phyloP scores from a whole-genome alignment of 768 basidiomycete species.

The Mycena maculata region DNA sequence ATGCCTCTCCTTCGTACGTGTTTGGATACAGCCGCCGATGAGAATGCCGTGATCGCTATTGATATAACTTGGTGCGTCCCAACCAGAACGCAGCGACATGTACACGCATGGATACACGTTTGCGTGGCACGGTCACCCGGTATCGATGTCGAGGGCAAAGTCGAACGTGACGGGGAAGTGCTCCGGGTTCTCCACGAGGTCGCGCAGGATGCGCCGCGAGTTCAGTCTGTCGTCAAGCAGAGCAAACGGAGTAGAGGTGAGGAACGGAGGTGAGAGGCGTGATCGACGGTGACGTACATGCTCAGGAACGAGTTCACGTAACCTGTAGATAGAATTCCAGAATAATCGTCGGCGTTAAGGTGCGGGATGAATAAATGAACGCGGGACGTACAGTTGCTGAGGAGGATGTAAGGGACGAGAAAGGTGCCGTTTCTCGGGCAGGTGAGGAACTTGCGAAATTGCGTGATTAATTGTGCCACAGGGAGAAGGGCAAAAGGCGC shows the following conservation, averaged over 20 bases:
- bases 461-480: not conserved
- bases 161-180: slow-evolving; percentile 33
- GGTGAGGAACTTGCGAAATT: slow-evolving; percentile 44
- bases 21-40: slow-evolving; percentile 22
- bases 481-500: slow-evolving; percentile 38
- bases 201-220: slow-evolving; percentile 34
- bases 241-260: not conserved
- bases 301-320: slow-evolving; percentile 53
- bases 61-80: no score
- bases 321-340: slow-evolving; percentile 33
- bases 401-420: slow-evolving; percentile 51
- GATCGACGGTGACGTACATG: slow-evolving; percentile 42
- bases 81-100: slow-evolving; percentile 9
- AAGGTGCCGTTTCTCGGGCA: slow-evolving; percentile 50
- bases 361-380: slow-evolving; percentile 8
- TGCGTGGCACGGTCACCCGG: not conserved
- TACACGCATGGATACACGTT: slow-evolving; percentile 22
- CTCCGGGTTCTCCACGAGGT: slow-evolving; percentile 35
- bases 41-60: no score
- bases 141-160: slow-evolving; percentile 26
- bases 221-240: slow-evolving; percentile 20
- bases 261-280: not conserved
- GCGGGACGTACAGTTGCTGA: slow-evolving; percentile 49
- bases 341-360: not conserved
- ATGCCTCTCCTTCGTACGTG: slow-evolving; percentile 1